Base-by-base conservation (phyloP, 1,284 basidiomycete genomes). In the Ganoderma resinaceum region DNA sequence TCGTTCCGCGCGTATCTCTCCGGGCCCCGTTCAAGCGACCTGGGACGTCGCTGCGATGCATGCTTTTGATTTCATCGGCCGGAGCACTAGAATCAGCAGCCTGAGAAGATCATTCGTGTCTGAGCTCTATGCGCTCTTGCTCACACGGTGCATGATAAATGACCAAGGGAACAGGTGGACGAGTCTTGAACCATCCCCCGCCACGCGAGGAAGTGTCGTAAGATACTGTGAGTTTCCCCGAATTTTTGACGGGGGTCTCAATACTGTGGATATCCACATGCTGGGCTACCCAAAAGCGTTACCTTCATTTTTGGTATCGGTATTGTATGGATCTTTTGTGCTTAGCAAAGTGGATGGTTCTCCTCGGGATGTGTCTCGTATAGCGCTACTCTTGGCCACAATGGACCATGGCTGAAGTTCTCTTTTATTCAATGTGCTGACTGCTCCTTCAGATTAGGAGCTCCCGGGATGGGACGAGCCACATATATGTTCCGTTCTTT, bases 401-500 rank as follows among this genome's bases (percentile, higher is more conserved):
- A 26, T 23, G 3, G n/a, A 35, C 5, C n/a, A n/a, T n/a, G n/a
- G 37, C 42, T 18, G 42, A 43, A 7, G 20, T 43, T 16, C 46
- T 20, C 46, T 1, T 23, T 12, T 9, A 11, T 49, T 49, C 23
- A 49, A 26, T n/a, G 1, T 43, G 8, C 53, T 33, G 5, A 49
- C 35, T 42, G 23, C 35, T 16, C 20, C 2, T n/a, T 11, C 43
- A 71, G 70, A 35, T 71, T 0, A 58, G 29, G 2, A 59, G 63
- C 18, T 33, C 49, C 33, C 37, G 26, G 16, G 23, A 29, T 35
- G 43, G 49, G 14, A 26, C 59, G 3, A 62, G 58, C 38, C 7
- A 33, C 23, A 31, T 37, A 8, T 81, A 77, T n/a, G 86, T 82
- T 1, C 86, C 86, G 2, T 91, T 92, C 74, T 94, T 94, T 74